A percentile compares a stretch with the other conserved stretches of the same genome.
Evolutionary conservation across 1,284 basidiomycete species (phyloP).

Genomic region (Microbotryomycetes sp.): DNA sequence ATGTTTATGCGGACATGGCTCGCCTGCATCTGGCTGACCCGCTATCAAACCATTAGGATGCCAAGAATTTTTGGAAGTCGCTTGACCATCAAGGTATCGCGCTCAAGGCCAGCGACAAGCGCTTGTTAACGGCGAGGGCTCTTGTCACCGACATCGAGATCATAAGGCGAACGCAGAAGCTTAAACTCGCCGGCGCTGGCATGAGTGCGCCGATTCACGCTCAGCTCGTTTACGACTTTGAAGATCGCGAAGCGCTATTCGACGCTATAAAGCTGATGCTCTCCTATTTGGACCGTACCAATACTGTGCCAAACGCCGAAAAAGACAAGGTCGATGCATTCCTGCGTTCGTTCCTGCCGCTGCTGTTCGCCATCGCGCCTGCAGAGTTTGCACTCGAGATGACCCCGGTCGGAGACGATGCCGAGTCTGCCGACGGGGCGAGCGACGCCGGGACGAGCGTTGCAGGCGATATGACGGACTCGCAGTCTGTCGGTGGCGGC

Average conservation of each 20-base stretch:
- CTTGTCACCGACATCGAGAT: conserved; percentile 84
- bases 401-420: conserved; percentile 10
- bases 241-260: conserved; percentile 71
- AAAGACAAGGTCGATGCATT: conserved; percentile 77
- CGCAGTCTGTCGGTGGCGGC: not conserved
- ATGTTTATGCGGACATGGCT: not conserved
- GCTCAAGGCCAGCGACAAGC: conserved; percentile 96
- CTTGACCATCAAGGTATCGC: conserved; percentile 92
- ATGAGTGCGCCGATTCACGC: conserved; percentile 42
- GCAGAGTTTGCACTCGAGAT: conserved; percentile 23
- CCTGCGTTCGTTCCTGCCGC: conserved; percentile 72
- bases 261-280: conserved; percentile 86
- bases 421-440: conserved; percentile 50
- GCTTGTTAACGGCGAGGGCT: conserved; percentile 80
- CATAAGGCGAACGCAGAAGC: conserved; percentile 61
- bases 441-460: conserved; percentile 51
- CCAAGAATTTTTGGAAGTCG: conserved; percentile 94
- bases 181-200: conserved; percentile 36
- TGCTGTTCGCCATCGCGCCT: conserved; percentile 29
- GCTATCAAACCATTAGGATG: conserved; percentile 78
- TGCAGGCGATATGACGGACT: conserved; percentile 36
- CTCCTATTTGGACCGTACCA: conserved; percentile 77
- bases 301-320: conserved; percentile 64
- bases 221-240: conserved; percentile 74
- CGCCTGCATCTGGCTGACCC: not conserved